These are phyloP conservation scores for Clavispora fructus DNA, from an alignment of 805 yeast species.

Conservation along the genomic window DNA sequence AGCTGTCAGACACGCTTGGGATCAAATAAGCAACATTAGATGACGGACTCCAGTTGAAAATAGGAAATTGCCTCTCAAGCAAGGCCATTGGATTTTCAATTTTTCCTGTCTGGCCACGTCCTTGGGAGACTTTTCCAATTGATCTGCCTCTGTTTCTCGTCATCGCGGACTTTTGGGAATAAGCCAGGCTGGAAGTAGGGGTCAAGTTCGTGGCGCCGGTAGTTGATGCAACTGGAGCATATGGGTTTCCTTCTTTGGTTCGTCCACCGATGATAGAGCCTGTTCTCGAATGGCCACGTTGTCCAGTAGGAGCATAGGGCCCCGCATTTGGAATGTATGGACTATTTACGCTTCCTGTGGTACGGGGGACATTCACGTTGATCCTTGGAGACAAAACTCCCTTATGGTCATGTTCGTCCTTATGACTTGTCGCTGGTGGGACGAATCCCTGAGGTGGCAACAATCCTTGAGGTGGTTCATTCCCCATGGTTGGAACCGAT, in stretches of 20 bases:
- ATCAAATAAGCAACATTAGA: slow-evolving; percentile 24
- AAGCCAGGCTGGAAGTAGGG: not conserved
- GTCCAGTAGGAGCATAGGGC: slow-evolving; percentile 37
- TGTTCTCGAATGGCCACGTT: slow-evolving; percentile 34
- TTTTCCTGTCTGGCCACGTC: slow-evolving; percentile 7
- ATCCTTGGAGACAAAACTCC: not conserved
- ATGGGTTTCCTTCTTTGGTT: slow-evolving; percentile 38
- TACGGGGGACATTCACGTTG: not conserved
- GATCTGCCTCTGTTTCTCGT: slow-evolving; percentile 9
- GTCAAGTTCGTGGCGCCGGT: not conserved
- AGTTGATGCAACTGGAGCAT: slow-evolving; percentile 17
- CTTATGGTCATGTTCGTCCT: not conserved
- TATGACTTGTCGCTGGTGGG: not conserved
- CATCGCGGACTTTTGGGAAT: not conserved
- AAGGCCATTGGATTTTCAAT: slow-evolving; percentile 51
- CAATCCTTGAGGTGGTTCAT: not conserved
- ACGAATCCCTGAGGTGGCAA: not conserved
- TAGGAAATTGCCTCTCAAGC: slow-evolving; percentile 62
- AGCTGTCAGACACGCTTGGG: slow-evolving; percentile 21
- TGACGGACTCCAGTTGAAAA: slow-evolving; percentile 56
- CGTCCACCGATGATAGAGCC: slow-evolving; percentile 36
- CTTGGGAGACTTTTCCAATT: slow-evolving; percentile 2
- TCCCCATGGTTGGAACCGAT: not conserved
- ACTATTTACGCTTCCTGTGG: slow-evolving; percentile 13
- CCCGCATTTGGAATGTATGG: slow-evolving; percentile 42